Conservation (phyloP, 139 green algal genomes). For the Astrephomene gubernaculifera region DNA sequence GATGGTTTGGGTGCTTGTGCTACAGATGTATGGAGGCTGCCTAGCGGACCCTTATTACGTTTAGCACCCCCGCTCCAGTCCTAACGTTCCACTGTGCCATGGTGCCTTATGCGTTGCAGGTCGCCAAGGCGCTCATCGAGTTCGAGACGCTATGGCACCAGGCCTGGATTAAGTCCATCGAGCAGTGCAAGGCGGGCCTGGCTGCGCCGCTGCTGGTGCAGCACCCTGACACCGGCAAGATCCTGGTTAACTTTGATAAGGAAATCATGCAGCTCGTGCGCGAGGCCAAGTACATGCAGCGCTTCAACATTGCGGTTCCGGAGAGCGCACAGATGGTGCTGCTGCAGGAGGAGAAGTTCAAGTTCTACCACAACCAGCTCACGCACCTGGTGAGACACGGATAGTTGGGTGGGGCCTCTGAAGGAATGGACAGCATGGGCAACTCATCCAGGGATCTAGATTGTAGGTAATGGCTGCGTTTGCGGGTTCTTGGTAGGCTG, state of each 20-base stretch:
- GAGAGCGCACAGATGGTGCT: conserved; percentile 84
- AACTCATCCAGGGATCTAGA: no score
- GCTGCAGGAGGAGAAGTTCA: conserved; percentile 83
- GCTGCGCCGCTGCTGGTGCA: conserved; percentile 85
- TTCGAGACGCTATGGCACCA: conserved; percentile 93
- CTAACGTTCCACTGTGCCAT: no score
- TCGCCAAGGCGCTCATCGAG: conserved; percentile 89
- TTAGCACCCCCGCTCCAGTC: no score
- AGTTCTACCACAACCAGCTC: conserved; percentile 90
- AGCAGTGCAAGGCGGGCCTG: conserved; percentile 82
- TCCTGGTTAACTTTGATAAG: conserved; percentile 93
- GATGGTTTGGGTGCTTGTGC: no score
- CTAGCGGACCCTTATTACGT: no score
- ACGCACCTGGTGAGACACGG: conserved; percentile 70
- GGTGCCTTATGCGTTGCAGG: conserved; percentile 27
- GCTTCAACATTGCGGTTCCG: conserved; percentile 86
- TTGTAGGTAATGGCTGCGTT: neutral
- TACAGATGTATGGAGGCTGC: no score
- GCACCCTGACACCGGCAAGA: conserved; percentile 81
- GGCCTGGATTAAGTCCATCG: conserved; percentile 69
- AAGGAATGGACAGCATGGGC: no score
- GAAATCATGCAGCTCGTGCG: conserved; percentile 90
- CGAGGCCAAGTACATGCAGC: conserved; percentile 92
- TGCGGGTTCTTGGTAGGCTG: neutral
- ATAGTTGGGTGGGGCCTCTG: no score